These are phyloP conservation scores for Diaporthe velutina DNA, from an alignment of 2,329 filamentous ascomycete genomes.

Conservation along the genomic window DNA sequence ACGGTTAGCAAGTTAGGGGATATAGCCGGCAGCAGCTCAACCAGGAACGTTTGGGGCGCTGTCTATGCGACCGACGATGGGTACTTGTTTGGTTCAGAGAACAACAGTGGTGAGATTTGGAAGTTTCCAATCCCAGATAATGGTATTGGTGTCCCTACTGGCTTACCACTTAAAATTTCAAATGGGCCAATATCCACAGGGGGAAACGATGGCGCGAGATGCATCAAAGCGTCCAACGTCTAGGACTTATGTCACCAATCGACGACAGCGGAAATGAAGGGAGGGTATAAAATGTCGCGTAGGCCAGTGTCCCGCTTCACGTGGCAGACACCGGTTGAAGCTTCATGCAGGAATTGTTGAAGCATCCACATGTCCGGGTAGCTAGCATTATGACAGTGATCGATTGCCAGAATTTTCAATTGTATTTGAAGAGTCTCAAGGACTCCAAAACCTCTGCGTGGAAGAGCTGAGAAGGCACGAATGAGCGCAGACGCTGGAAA, in stretches of 20 bases:
- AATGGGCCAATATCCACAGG: not conserved
- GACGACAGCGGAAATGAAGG: not conserved
- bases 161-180: not conserved
- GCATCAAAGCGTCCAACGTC: not conserved
- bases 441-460: no score
- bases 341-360: no score
- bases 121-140: not conserved
- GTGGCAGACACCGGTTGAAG: no score
- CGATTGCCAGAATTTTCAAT: not conserved
- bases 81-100: not conserved
- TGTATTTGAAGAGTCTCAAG: no score
- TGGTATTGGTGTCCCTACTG: not conserved
- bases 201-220: not conserved
- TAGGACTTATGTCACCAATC: not conserved
- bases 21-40: not conserved
- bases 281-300: no score
- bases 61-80: not conserved
- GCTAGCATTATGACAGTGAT: no score
- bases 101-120: not conserved
- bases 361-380: no score
- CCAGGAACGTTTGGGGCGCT: not conserved
- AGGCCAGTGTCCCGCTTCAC: no score
- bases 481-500: not conserved
- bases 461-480: not conserved
- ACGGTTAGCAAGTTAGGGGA: not conserved